phyloP scores from a whole-genome alignment of 352 stramenopile species.

The Phytophthora cryptogea region DNA sequence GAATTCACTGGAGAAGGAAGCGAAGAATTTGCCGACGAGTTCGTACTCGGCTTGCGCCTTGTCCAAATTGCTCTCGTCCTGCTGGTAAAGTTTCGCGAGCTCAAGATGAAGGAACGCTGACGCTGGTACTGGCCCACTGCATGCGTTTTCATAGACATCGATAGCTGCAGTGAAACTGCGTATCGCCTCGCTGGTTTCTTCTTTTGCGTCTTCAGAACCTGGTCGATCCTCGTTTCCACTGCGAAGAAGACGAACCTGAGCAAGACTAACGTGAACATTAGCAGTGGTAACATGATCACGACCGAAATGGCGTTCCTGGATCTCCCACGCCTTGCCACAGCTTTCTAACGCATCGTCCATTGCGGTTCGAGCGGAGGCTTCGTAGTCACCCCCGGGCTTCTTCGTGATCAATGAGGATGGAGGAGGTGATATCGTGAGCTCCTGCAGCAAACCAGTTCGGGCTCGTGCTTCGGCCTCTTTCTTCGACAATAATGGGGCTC shows the following conservation, averaged over 20 bases:
- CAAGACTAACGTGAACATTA: slow-evolving; percentile 53
- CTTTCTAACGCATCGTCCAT: slow-evolving; percentile 72
- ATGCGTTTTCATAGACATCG: slow-evolving; percentile 58
- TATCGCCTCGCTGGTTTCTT: slow-evolving; percentile 42
- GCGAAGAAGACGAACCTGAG: slow-evolving; percentile 53
- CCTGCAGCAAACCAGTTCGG: slow-evolving; percentile 41
- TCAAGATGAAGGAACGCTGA: slow-evolving; percentile 66
- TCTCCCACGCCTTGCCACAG: slow-evolving; percentile 64
- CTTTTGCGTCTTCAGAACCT: slow-evolving; percentile 21
- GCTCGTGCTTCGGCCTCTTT: slow-evolving; percentile 58
- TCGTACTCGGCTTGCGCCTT: slow-evolving; percentile 32
- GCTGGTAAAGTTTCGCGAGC: slow-evolving; percentile 58
- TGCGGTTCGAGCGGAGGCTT: slow-evolving; percentile 30
- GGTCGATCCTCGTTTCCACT: slow-evolving; percentile 11
- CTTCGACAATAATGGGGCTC: slow-evolving; percentile 41
- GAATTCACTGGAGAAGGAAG: slow-evolving; percentile 65
- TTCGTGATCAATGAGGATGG: slow-evolving; percentile 12
- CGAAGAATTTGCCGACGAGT: slow-evolving; percentile 58
- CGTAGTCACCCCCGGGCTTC: slow-evolving; percentile 10
- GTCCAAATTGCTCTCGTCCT: slow-evolving; percentile 23
- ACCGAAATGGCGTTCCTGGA: slow-evolving; percentile 58
- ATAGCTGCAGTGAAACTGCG: slow-evolving; percentile 53
- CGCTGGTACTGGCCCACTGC: slow-evolving; percentile 56
- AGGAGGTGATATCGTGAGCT: slow-evolving; percentile 37
- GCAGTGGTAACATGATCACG: slow-evolving; percentile 58